Conservation (phyloP, 176 grass and related monocot genomes). For the Cenchrus americanus region DNA sequence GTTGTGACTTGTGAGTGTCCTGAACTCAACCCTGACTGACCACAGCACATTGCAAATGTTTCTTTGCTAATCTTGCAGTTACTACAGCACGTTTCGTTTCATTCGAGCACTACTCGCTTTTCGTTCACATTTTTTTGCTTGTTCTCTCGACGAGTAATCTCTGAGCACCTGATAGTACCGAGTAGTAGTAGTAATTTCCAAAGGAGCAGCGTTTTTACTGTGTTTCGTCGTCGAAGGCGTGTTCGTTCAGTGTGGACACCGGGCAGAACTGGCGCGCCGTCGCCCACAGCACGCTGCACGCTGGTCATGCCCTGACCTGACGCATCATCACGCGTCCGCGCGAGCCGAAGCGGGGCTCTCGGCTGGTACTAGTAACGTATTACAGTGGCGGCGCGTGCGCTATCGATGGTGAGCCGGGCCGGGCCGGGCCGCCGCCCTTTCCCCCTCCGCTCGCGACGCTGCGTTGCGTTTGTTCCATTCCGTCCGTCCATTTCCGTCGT, state of each 20-base stretch:
- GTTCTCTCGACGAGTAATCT: no score
- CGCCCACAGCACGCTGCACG: no score
- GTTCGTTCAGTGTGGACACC: no score
- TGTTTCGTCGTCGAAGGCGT: no score
- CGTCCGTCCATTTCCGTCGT: neutral
- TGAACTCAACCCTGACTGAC: no score
- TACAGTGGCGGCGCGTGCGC: slow-evolving; percentile 51
- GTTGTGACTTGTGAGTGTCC: no score
- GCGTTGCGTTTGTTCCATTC: neutral
- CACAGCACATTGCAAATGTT: neutral
- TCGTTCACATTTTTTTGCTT: neutral
- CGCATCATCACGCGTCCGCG: slow-evolving; percentile 3
- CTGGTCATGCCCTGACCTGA: no score
- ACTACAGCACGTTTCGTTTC: neutral
- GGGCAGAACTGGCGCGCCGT: no score
- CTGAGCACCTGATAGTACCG: no score
- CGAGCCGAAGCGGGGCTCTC: neutral
- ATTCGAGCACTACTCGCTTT: neutral
- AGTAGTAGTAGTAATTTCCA: no score
- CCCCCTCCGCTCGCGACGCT: neutral
- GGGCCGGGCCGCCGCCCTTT: neutral
- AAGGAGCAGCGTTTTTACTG: no score
- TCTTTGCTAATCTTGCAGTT: neutral
- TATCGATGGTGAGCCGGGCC: slow-evolving; percentile 1
- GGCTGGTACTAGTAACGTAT: no score